These are phyloP conservation scores for Gracilaria caudata DNA, from an alignment of 23 red algal species.

Conservation along the genomic window DNA sequence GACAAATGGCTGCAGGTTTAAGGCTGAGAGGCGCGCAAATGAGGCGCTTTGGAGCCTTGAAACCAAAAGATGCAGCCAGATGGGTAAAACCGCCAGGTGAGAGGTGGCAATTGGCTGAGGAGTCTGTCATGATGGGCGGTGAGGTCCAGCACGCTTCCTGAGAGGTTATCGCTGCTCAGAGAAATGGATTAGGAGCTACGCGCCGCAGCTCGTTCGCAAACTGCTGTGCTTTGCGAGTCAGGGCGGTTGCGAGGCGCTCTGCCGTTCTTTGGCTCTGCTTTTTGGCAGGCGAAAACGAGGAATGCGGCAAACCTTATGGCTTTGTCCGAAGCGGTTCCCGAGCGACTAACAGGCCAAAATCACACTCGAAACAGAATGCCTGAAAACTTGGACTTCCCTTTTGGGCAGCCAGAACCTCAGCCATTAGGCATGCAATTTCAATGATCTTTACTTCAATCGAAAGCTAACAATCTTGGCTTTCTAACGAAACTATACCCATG, in stretches of 20 bases:
- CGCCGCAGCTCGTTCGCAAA: background rate
- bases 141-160: conserved; percentile 12
- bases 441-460: no score
- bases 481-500: no score
- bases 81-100: background rate
- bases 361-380: no score
- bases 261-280: background rate
- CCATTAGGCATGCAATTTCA: no score
- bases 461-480: no score
- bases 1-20: conserved; percentile 22
- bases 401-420: no score
- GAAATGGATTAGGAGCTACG: conserved; percentile 25
- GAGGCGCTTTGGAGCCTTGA: background rate
- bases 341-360: no score
- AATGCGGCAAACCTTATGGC: no score
- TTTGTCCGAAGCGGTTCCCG: no score
- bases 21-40: conserved; percentile 34
- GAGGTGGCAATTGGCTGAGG: conserved; percentile 16
- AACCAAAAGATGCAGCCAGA: background rate
- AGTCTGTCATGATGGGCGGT: background rate
- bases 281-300: no score
- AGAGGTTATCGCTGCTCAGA: background rate
- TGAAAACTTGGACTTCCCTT: no score
- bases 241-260: background rate
- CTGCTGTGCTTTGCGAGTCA: background rate